Evolutionary conservation across 306 rosid genomes (phyloP), one percentile per base, ranked within the genome.

Genomic region (Leucaena leucocephala): DNA sequence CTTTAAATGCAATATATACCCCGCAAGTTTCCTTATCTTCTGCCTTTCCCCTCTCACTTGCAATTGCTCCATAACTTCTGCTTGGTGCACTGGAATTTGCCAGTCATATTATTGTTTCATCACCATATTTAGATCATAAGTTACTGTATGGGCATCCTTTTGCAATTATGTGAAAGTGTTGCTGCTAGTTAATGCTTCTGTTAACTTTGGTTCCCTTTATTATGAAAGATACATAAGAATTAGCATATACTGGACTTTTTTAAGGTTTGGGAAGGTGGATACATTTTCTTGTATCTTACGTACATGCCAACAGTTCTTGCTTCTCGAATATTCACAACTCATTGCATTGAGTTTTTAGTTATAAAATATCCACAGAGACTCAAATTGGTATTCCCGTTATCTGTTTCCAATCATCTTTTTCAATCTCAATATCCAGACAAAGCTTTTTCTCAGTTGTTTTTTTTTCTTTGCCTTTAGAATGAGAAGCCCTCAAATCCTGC

Each of bases 391-490:
- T 35, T 45, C 42, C 39, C 5, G 7, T 49, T 35, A 17, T 44
- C 19, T 72, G 74, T 73, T 21, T 42, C 13, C 8, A 14, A 36
- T 7, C 61, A 40, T 72, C 43, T 68, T 44, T 52, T 17, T 50
- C 57, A 62, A 48, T 71, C 19, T 80, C 65, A 36, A 45, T 36
- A 17, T 21, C 36, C 49, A 8, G 66, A 57, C 67, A 35, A 48
- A 49, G 39, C 40, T 36, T 76, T 77, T 42, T 50, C 27, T 68
- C 36, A 68, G 49, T 65, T 54, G 13, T 66, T 52, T 38, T 66
- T 59, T 27, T 27, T 77, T 15, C 54, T 77, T 77, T 42, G 14
- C 52, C 72, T 80, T 40, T 54, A 6, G 4, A 27, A n/a, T n/a
- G 70, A 46, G 46, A 68, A 76, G 45, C 16, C 71, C 19, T 46